A percentile compares a stretch with the other conserved stretches of the same genome.
Conservation (phyloP, 768 basidiomycete species). For the Hypholoma fasciculare region DNA sequence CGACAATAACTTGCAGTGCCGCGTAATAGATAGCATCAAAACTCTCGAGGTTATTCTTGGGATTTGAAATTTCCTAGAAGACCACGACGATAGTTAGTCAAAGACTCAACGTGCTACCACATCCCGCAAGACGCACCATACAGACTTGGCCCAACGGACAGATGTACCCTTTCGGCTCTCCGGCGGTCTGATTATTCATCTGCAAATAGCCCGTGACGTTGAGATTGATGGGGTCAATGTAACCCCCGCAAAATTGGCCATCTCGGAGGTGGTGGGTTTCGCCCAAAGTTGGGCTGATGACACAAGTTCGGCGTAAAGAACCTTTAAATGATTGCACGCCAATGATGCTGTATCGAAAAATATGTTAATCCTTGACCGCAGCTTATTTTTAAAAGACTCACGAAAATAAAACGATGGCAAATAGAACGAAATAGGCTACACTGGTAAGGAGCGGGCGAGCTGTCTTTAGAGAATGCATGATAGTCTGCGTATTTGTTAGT, state of each 20-base stretch:
- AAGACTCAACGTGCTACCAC: not conserved
- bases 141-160: slow-evolving; percentile 89
- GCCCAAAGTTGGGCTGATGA: slow-evolving; percentile 53
- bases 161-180: slow-evolving; percentile 74
- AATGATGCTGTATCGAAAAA: slow-evolving; percentile 58
- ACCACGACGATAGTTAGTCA: not conserved
- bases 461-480: slow-evolving; percentile 89
- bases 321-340: slow-evolving; percentile 95
- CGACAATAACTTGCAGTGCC: slow-evolving; percentile 80
- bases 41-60: slow-evolving; percentile 62
- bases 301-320: slow-evolving; percentile 69
- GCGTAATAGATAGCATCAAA: slow-evolving; percentile 90
- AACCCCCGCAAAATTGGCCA: slow-evolving; percentile 77
- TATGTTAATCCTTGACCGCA: not conserved
- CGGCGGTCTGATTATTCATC: slow-evolving; percentile 24
- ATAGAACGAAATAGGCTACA: slow-evolving; percentile 89
- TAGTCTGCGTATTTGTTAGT: slow-evolving; percentile 44
- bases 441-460: slow-evolving; percentile 87
- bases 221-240: slow-evolving; percentile 62
- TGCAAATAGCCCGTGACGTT: slow-evolving; percentile 37
- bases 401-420: slow-evolving; percentile 89
- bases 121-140: slow-evolving; percentile 43
- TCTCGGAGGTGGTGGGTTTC: slow-evolving; percentile 46
- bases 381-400: slow-evolving; percentile 35
- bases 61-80: slow-evolving; percentile 64